Evolutionary conservation across 331 rosid species (phyloP), one percentile per base, ranked within the genome.

Genomic region (Acacia concinna): DNA sequence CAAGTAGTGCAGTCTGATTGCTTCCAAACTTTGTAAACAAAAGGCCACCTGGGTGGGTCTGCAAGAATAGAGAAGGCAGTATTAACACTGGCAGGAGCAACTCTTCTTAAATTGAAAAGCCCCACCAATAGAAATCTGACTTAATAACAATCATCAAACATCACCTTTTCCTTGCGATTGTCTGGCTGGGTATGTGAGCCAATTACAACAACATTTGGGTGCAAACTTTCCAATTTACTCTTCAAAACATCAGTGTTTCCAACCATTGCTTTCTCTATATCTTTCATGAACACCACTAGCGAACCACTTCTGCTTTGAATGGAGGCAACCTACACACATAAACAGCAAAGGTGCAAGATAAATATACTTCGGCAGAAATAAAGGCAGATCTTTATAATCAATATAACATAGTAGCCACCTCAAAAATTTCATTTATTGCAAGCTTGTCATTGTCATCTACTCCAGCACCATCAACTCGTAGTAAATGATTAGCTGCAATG

Each of bases 131-230:
- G n/a, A 65, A 38, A 78, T 56, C 57, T 46, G 59, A 70, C 41
- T 40, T 8, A 72, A 73, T 23, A 18, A 18, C 6, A 64, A 77
- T 67, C 51, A 74, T 67, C 6, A 77, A 84, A 73, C 37, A 49
- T 79, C 81, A 93, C 99, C 97, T 91, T 95, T 82, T 93, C 99
- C 81, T 91, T 95, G 11, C 91, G 97, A 75, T 63, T 89, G 80
- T 95, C 99, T 88, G 88, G 86, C 85, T 90, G 99, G 27, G 96
- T 86, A 79, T 91, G 93, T 43, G 99, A 91, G 80, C 98, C 98
- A 49, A 95, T 89, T 31, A 95, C 88, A 54, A 95, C 99, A 56
- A 95, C 87, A 68, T 90, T 90, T 68, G 86, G 89, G 6, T 91
- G 97, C 87, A 95, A 83, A 79, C 64, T 84, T 74, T 91, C 97